Conservation (phyloP, 805 yeast genomes). For the Scheffersomyces ergatensis region DNA sequence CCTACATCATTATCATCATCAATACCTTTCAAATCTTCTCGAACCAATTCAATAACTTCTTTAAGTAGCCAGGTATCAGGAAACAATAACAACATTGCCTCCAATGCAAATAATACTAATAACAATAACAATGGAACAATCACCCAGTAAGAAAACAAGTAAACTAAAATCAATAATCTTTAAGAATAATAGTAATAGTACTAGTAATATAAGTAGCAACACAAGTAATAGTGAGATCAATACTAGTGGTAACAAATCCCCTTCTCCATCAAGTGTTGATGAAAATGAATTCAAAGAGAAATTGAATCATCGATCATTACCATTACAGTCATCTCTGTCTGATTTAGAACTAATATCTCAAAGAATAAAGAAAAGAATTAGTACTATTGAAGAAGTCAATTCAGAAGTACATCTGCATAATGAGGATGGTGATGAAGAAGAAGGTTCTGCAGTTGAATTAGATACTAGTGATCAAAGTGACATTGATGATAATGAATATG, state of each 20-base stretch:
- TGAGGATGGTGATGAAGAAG: conserved; percentile 13
- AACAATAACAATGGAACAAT: neutral
- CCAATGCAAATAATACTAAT: neutral
- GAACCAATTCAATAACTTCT: neutral
- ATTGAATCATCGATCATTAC: no score
- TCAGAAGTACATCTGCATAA: neutral
- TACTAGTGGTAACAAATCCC: neutral
- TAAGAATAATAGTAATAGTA: neutral
- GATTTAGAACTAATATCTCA: neutral
- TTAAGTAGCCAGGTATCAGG: neutral
- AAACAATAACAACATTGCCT: no score
- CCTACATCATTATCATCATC: neutral
- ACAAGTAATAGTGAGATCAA: neutral
- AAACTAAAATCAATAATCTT: neutral
- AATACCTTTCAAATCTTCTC: neutral
- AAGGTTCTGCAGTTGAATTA: conserved; percentile 1
- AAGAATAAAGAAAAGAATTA: conserved; percentile 15
- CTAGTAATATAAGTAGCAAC: neutral
- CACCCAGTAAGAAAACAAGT: no score
- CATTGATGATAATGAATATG: conserved; percentile 6
- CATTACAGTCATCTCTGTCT: no score
- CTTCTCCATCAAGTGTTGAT: neutral
- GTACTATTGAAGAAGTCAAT: conserved; percentile 17
- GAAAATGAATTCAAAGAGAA: neutral
- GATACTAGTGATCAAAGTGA: neutral